phyloP scores from a whole-genome alignment of 345 rosid genomes.

The Moricandia moricandioides region DNA sequence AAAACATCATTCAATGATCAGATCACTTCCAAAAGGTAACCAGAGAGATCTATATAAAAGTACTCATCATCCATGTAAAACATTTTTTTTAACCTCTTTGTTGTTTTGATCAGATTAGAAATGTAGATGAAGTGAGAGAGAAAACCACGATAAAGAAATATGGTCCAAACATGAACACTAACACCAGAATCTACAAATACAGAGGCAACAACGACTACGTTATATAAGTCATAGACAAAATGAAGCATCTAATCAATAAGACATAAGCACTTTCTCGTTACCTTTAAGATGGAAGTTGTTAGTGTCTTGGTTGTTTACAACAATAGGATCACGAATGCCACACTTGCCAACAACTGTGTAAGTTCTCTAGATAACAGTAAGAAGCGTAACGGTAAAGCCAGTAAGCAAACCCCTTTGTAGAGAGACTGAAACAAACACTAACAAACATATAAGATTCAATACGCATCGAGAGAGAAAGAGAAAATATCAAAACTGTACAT shows the following conservation, averaged over 20 bases:
- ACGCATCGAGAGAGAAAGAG: background rate
- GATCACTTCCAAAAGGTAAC: too few relatives aligned
- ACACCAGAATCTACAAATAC: conserved; percentile 58
- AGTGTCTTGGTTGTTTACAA: conserved; percentile 50
- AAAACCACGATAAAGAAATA: too few relatives aligned
- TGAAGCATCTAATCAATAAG: background rate
- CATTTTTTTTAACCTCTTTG: too few relatives aligned
- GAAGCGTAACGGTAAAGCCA: conserved; percentile 81
- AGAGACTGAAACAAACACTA: conserved; percentile 46
- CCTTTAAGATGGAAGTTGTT: conserved; percentile 52
- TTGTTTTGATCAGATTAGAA: too few relatives aligned
- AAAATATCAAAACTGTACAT: background rate
- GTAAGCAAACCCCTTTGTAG: conserved; percentile 89
- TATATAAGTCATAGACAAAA: too few relatives aligned
- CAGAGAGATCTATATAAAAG: too few relatives aligned
- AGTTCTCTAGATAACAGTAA: conserved; percentile 77
- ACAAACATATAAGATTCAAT: background rate
- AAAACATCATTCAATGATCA: too few relatives aligned
- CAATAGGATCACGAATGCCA: conserved; percentile 52
- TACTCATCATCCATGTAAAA: too few relatives aligned
- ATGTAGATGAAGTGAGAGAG: too few relatives aligned
- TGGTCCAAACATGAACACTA: conserved; percentile 74
- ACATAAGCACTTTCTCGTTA: conserved; percentile 7
- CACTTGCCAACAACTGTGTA: conserved; percentile 71
- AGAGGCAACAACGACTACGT: background rate